Evolutionary conservation across 371 early-diverging fungal species (phyloP).

Genomic region (Zychaea mexicana): DNA sequence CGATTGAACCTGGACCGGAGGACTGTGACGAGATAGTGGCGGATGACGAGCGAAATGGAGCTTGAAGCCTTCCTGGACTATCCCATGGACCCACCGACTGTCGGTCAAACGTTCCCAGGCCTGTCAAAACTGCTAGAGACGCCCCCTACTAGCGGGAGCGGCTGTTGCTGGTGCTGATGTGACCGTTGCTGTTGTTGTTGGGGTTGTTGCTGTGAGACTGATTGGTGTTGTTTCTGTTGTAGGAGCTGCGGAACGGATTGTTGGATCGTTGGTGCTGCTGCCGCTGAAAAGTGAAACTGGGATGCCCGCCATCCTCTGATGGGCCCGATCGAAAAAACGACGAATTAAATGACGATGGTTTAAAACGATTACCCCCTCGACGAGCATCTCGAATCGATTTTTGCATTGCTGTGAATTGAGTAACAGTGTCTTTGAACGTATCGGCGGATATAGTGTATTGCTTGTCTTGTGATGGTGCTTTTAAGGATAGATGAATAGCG

Average conservation of each 20-base stretch:
- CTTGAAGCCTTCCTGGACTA: not conserved
- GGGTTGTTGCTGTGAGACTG: not conserved
- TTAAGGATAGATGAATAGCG: constrained; percentile 6
- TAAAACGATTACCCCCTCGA: not conserved
- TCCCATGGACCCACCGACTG: constrained; percentile 1
- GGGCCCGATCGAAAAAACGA: not conserved
- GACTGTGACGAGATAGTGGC: not conserved
- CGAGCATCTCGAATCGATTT: not conserved
- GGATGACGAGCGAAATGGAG: not conserved
- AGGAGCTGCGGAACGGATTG: not conserved
- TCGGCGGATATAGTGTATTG: not conserved
- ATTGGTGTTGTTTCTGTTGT: not conserved
- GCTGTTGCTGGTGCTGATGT: not conserved
- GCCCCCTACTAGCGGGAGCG: not conserved
- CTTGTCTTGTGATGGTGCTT: not conserved
- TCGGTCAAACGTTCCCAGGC: not conserved
- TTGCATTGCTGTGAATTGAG: not conserved
- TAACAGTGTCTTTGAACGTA: not conserved
- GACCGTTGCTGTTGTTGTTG: not conserved
- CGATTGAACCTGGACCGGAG: not conserved
- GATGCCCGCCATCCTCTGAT: not conserved
- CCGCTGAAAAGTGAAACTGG: not conserved
- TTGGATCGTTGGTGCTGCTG: not conserved
- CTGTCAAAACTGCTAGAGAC: not conserved
- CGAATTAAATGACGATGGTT: not conserved